Conservation (phyloP, 306 rosid genomes). For the Casuarina cunninghamiana region DNA sequence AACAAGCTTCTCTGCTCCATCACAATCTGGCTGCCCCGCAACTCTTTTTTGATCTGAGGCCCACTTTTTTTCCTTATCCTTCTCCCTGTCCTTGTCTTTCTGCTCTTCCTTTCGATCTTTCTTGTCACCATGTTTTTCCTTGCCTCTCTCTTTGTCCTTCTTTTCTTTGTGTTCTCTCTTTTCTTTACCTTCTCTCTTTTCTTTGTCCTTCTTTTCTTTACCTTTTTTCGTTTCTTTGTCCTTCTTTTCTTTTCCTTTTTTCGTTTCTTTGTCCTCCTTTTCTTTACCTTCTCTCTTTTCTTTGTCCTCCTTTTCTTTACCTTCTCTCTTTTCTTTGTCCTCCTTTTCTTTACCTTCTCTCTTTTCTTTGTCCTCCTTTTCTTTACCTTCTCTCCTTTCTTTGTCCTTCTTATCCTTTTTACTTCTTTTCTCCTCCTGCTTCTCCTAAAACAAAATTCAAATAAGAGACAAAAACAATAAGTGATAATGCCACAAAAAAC, state of each 20-base stretch:
- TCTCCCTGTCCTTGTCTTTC: conserved; percentile 18
- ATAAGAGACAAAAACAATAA: neutral
- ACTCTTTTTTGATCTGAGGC: neutral
- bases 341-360: neutral
- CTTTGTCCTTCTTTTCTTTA: conserved; percentile 1
- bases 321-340: conserved; percentile 18
- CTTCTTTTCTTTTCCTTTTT: neutral
- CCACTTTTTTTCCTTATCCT: neutral
- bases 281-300: conserved; percentile 9
- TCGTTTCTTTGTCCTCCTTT: conserved; percentile 9
- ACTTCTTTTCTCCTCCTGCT: conserved; percentile 19
- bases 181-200: neutral
- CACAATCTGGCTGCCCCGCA: conserved; percentile 3
- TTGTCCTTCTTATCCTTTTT: conserved; percentile 25
- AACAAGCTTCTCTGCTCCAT: conserved; percentile 11
- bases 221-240: conserved; percentile 20
- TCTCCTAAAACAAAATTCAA: conserved; percentile 13
- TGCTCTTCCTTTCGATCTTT: conserved; percentile 19
- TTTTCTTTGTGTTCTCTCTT: conserved; percentile 6
- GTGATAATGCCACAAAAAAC: neutral
- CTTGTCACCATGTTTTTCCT: conserved; percentile 4
- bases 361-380: conserved; percentile 10
- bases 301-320: neutral
- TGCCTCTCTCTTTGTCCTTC: conserved; percentile 15
- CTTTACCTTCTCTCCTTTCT: conserved; percentile 5